phyloP scores from a whole-genome alignment of 169 alveolate genomes.

The Plasmodium gaboni region DNA sequence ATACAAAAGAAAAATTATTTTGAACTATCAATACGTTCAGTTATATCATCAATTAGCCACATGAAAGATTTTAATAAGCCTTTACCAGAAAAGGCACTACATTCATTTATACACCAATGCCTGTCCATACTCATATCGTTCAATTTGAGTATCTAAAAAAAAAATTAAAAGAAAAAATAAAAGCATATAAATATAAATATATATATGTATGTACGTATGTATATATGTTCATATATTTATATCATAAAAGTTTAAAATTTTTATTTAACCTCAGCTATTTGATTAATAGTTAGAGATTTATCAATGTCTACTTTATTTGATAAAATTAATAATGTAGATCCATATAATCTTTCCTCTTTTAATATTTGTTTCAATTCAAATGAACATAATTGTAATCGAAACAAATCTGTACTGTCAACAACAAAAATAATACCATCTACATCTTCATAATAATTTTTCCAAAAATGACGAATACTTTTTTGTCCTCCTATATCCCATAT shows the following conservation, averaged over 20 bases:
- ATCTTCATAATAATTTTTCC: constrained; percentile 99
- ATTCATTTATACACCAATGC: constrained; percentile 95
- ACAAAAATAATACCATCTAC: constrained; percentile 99
- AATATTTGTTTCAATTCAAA: constrained; percentile 94
- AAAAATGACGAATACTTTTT: constrained; percentile 97
- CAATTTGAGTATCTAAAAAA: constrained; percentile 82
- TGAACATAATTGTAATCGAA: constrained; percentile 95
- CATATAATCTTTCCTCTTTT: constrained; percentile 93
- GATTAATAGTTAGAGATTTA: constrained; percentile 55
- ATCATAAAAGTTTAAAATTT: constrained; percentile 80
- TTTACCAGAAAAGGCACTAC: constrained; percentile 95
- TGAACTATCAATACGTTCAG: constrained; percentile 88
- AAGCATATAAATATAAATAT: not conserved
- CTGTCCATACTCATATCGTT: constrained; percentile 87
- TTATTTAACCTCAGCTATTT: constrained; percentile 76
- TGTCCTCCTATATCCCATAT: constrained; percentile 99
- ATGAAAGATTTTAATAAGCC: constrained; percentile 95
- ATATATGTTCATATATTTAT: constrained; percentile 48
- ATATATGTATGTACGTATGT: not conserved
- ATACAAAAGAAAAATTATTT: constrained; percentile 23
- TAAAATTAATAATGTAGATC: constrained; percentile 85
- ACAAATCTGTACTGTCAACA: constrained; percentile 97
- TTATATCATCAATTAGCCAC: constrained; percentile 96
- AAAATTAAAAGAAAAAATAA: not conserved
- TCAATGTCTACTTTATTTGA: constrained; percentile 57